Evolutionary conservation across 805 yeast genomes (phyloP).

Genomic region (Sugiyamaella americana): DNA sequence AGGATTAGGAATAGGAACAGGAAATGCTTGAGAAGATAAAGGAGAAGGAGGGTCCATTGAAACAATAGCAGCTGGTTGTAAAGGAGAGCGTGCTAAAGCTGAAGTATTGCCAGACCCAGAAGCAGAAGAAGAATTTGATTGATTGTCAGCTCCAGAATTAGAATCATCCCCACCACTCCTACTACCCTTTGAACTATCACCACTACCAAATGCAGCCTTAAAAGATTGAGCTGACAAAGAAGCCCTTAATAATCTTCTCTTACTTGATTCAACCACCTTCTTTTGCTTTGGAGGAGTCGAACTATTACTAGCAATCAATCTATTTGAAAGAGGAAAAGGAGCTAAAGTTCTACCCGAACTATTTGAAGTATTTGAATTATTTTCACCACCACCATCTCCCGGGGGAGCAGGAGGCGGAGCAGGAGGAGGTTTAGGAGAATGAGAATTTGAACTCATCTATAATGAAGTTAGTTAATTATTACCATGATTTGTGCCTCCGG

Average conservation of each 20-base stretch:
- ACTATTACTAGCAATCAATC: not conserved
- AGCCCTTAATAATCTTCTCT: constrained; percentile 4
- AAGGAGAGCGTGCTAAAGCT: not conserved
- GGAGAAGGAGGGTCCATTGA: not conserved
- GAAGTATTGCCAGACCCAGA: not conserved
- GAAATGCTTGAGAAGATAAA: not conserved
- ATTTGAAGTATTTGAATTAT: too few species aligned
- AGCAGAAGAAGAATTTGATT: not conserved
- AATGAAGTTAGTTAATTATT: too few species aligned
- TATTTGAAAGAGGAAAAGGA: too few species aligned
- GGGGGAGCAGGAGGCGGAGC: too few species aligned
- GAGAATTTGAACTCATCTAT: too few species aligned
- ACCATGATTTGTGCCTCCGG: too few species aligned
- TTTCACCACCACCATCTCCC: too few species aligned
- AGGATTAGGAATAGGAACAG: not conserved
- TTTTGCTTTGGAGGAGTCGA: not conserved
- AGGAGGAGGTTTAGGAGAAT: too few species aligned
- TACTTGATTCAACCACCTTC: not conserved
- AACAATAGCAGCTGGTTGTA: not conserved
- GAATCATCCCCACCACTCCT: not conserved
- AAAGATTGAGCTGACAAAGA: constrained; percentile 14
- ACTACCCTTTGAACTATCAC: not conserved
- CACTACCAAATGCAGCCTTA: constrained; percentile 3
- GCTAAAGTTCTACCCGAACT: too few species aligned
- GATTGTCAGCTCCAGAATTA: not conserved